Evolutionary conservation across 2,329 filamentous ascomycete species (phyloP).

Genomic region (Harringtonia aguacate): DNA sequence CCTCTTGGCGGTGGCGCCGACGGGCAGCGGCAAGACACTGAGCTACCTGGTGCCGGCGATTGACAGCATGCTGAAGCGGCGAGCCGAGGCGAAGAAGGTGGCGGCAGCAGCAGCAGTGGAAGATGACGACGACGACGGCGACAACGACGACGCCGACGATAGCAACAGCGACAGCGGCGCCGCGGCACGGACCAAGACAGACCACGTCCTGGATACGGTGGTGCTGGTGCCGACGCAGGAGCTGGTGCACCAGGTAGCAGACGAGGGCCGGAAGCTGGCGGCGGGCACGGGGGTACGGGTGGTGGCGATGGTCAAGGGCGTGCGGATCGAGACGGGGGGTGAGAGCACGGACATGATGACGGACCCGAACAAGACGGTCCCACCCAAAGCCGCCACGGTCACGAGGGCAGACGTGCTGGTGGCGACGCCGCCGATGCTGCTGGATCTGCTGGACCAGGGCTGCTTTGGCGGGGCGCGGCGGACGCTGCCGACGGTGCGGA

Average conservation of each 20-base stretch:
- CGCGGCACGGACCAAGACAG: slow-evolving; percentile 16
- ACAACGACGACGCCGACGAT: slow-evolving; percentile 31
- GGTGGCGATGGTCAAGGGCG: slow-evolving; percentile 75
- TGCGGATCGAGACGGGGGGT: slow-evolving; percentile 50
- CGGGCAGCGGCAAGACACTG: slow-evolving; percentile 92
- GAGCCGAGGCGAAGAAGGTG: slow-evolving; percentile 35
- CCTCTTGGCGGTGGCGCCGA: slow-evolving; percentile 82
- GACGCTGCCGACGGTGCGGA: slow-evolving; percentile 55
- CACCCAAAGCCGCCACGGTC: slow-evolving; percentile 26
- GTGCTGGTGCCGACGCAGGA: slow-evolving; percentile 71
- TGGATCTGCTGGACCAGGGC: slow-evolving; percentile 56
- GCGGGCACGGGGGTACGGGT: slow-evolving; percentile 67
- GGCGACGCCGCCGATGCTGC: slow-evolving; percentile 66
- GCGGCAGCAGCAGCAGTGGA: slow-evolving; percentile 25
- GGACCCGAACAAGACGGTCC: slow-evolving; percentile 13
- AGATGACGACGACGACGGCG: slow-evolving; percentile 12
- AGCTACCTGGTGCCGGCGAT: slow-evolving; percentile 85
- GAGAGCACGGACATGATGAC: slow-evolving; percentile 5
- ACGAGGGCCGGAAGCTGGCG: slow-evolving; percentile 70
- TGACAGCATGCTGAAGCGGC: slow-evolving; percentile 56
- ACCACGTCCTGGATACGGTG: slow-evolving; percentile 52
- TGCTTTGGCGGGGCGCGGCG: slow-evolving; percentile 25
- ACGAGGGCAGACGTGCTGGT: slow-evolving; percentile 73
- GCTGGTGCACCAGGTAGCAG: slow-evolving; percentile 67
- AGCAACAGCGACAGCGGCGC: slow-evolving; percentile 19